Evolutionary conservation across 164 flowering plant species (phyloP).

Genomic region (Pachysandra terminalis): DNA sequence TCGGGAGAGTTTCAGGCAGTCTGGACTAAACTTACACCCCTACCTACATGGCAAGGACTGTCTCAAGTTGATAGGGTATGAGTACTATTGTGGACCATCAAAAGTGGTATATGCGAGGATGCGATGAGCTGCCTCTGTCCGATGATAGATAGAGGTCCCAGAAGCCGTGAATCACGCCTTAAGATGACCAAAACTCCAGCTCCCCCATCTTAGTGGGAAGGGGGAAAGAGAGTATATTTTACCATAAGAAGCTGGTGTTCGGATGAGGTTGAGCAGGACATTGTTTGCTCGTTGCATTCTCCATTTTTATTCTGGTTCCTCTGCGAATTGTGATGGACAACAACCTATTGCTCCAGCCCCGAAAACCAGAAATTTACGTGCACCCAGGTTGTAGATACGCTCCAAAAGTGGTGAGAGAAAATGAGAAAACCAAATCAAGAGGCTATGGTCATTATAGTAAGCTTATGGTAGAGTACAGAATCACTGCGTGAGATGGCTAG

Average conservation of each 20-base stretch:
- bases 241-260: constrained; percentile 57
- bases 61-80: constrained; percentile 43
- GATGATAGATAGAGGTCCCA: constrained; percentile 90
- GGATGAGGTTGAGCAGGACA: constrained; percentile 35
- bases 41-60: constrained; percentile 33
- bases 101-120: constrained; percentile 33
- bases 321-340: constrained; percentile 50
- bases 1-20: no score
- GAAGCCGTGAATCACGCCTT: constrained; percentile 42
- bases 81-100: constrained; percentile 36
- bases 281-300: constrained; percentile 45
- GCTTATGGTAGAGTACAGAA: no score
- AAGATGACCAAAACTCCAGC: no score
- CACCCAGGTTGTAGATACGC: constrained; percentile 53
- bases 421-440: neutral
- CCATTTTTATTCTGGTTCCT: constrained; percentile 38
- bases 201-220: no score
- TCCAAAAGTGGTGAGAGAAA: constrained; percentile 21
- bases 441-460: no score
- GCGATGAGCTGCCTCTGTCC: constrained; percentile 52
- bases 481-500: no score
- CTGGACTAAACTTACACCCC: no score
- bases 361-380: constrained; percentile 44
- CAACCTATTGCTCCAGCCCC: constrained; percentile 64
- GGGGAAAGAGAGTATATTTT: no score